These are phyloP conservation scores for Lentinula detonsa DNA, from an alignment of 768 basidiomycete genomes.

Conservation along the genomic window DNA sequence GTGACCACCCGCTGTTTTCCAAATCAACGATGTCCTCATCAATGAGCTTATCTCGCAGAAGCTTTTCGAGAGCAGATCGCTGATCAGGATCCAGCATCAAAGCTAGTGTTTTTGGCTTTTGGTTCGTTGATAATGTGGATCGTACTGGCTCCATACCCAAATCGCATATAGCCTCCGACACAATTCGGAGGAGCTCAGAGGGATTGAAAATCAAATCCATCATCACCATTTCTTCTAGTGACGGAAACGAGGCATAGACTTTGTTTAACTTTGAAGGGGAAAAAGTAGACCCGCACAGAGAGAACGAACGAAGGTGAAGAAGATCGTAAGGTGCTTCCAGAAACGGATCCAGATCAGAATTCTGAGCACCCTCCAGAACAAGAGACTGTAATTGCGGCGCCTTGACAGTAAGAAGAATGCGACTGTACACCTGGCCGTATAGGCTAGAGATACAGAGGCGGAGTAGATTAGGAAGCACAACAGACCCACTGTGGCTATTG, in stretches of 20 bases:
- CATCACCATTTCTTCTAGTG: background rate
- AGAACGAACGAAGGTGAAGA: constrained; percentile 28
- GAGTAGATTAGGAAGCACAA: constrained; percentile 27
- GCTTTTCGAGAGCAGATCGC: background rate
- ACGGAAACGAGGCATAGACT: background rate
- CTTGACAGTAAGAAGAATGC: constrained; percentile 29
- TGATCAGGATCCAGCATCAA: background rate
- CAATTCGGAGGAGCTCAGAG: background rate
- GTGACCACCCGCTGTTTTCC: background rate
- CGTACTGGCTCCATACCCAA: background rate
- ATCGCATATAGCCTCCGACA: background rate
- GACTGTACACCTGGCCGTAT: constrained; percentile 28
- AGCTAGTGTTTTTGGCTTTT: background rate
- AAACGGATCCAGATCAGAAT: constrained; percentile 34
- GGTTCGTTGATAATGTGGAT: background rate
- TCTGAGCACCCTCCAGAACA: constrained; percentile 34
- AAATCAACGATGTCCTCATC: background rate
- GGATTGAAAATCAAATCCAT: background rate
- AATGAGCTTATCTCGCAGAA: background rate
- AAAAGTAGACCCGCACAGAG: constrained; percentile 20
- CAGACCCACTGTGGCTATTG: constrained; percentile 2
- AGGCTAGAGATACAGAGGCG: constrained; percentile 36
- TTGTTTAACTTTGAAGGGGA: background rate
- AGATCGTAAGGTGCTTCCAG: constrained; percentile 17
- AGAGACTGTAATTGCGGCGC: constrained; percentile 35